Percentiles rank a stretch among this genome's conserved stretches.
Conservation (phyloP, 1,139 yeast genomes). For the Candida sanyaensis region DNA sequence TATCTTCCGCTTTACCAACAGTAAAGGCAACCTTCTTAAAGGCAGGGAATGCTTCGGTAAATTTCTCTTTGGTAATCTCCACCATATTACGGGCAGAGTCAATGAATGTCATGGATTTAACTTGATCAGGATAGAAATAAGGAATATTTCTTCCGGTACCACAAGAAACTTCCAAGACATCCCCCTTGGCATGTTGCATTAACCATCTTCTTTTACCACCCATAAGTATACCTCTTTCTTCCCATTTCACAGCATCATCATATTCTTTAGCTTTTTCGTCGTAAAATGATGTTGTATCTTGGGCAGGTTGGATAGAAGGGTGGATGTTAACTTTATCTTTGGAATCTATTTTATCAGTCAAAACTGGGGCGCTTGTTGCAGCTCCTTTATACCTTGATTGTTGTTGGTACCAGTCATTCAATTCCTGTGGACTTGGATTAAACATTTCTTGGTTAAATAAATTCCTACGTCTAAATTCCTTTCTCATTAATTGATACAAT, state of each 20-base stretch:
- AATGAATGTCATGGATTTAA: constrained; percentile 76
- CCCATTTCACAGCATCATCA: constrained; percentile 82
- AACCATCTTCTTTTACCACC: constrained; percentile 84
- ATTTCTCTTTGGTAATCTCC: constrained; percentile 76
- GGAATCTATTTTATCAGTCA: constrained; percentile 19
- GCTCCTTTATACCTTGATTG: constrained; percentile 27
- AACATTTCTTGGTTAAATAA: constrained; percentile 47
- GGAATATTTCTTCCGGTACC: constrained; percentile 95
- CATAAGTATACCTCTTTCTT: constrained; percentile 80
- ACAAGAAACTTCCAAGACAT: constrained; percentile 90
- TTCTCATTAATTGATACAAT: constrained; percentile 54
- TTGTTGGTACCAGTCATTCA: constrained; percentile 46
- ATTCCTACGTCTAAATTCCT: constrained; percentile 50
- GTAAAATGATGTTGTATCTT: constrained; percentile 83
- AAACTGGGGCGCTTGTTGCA: constrained; percentile 27
- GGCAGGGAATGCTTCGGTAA: constrained; percentile 63
- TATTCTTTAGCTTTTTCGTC: constrained; percentile 78
- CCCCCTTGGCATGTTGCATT: constrained; percentile 78
- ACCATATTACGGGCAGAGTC: constrained; percentile 88
- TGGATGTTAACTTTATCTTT: constrained; percentile 22
- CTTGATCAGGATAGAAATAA: constrained; percentile 59
- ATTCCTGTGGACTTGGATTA: constrained; percentile 54
- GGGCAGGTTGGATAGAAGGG: constrained; percentile 58
- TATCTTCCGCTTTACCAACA: constrained; percentile 89
- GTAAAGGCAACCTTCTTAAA: constrained; percentile 80